phyloP scores from a whole-genome alignment of 371 early-diverging fungal species.

The Zopfochytrium polystomum region DNA sequence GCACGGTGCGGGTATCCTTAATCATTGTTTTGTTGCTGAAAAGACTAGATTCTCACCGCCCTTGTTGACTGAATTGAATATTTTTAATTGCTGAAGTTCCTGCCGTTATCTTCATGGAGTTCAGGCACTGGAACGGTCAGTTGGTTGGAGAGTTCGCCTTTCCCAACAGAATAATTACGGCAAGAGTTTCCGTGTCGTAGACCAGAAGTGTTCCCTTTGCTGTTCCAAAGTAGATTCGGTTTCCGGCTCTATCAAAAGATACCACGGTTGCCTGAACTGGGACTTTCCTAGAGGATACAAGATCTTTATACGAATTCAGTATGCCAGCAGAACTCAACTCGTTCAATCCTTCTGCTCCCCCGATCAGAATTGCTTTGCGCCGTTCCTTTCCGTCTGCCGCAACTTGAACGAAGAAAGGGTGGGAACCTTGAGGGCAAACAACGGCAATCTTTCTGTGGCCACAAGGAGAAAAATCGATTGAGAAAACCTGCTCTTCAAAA shows the following conservation, averaged over 20 bases:
- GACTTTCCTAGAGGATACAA: no score
- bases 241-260: conserved; percentile 50
- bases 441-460: no score
- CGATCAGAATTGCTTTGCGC: no score
- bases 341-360: no score
- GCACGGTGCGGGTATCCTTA: neutral
- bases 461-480: conserved; percentile 8
- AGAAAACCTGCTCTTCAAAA: neutral
- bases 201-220: conserved; percentile 65
- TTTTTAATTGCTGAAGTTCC: conserved; percentile 55
- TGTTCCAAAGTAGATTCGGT: conserved; percentile 69
- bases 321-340: no score
- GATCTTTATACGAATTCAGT: no score
- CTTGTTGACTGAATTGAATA: conserved; percentile 59
- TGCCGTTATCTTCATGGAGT: conserved; percentile 27
- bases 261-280: conserved; percentile 15
- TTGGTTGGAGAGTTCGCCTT: conserved; percentile 16
- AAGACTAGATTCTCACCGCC: conserved; percentile 15
- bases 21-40: neutral
- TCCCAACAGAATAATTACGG: conserved; percentile 45
- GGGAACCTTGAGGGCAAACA: no score
- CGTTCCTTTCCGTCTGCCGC: no score
- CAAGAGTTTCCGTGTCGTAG: conserved; percentile 52
- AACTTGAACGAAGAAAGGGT: no score
- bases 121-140: conserved; percentile 44